These are phyloP conservation scores for Hepatocystis sp. DNA, from an alignment of 169 alveolate species.

Conservation along the genomic window DNA sequence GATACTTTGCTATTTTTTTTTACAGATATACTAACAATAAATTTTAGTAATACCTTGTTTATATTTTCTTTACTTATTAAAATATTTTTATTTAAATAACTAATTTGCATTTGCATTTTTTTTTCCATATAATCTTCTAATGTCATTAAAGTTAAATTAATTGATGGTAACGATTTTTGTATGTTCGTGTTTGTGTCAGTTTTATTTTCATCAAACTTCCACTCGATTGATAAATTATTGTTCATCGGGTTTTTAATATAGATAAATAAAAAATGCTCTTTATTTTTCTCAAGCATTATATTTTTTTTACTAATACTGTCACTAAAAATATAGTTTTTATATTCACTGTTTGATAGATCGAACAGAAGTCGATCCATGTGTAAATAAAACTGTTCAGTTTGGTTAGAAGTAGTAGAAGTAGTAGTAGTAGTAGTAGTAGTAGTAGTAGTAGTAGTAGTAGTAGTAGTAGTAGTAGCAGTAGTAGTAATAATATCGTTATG, in stretches of 20 bases:
- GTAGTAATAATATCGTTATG: too few species aligned
- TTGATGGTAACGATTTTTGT: background rate
- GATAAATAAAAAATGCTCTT: slow-evolving; percentile 54
- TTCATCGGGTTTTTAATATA: slow-evolving; percentile 3
- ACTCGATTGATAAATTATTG: slow-evolving; percentile 39
- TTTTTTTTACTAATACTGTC: slow-evolving; percentile 15
- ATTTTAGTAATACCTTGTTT: slow-evolving; percentile 48
- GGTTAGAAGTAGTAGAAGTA: too few species aligned
- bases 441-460: too few species aligned
- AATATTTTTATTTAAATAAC: slow-evolving; percentile 9
- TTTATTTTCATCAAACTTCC: slow-evolving; percentile 20
- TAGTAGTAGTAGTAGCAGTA: too few species aligned
- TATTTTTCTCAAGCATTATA: slow-evolving; percentile 18
- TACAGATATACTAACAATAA: slow-evolving; percentile 18
- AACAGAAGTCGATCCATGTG: slow-evolving; percentile 1
- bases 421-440: too few species aligned
- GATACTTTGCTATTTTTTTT: background rate
- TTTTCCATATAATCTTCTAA: slow-evolving; percentile 63
- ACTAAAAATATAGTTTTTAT: slow-evolving; percentile 7
- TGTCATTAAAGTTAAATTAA: slow-evolving; percentile 15
- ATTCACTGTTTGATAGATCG: slow-evolving; percentile 2
- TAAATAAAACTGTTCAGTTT: background rate
- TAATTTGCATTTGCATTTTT: slow-evolving; percentile 38
- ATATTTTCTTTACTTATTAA: slow-evolving; percentile 9
- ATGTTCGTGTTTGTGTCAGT: background rate